Evolutionary conservation across 768 basidiomycete species (phyloP).

Genomic region (Fibroporia radiculosa): DNA sequence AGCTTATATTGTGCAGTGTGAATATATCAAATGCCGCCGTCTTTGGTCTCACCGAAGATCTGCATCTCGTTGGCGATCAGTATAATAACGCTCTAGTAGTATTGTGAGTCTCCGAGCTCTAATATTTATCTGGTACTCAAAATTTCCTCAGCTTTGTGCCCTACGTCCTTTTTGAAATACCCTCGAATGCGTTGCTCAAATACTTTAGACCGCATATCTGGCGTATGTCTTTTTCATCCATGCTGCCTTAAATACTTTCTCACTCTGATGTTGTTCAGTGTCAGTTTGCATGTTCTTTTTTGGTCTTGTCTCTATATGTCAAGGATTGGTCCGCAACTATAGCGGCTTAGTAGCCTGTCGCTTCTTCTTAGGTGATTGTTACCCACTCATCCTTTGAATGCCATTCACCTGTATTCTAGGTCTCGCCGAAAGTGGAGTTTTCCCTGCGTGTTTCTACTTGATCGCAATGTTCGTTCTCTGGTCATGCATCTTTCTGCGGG

Average conservation of each 20-base stretch:
- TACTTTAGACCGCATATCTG: conserved; percentile 29
- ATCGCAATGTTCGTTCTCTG: conserved; percentile 3
- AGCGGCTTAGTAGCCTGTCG: conserved; percentile 30
- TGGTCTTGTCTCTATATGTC: conserved; percentile 28
- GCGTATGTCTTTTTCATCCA: conserved; percentile 13
- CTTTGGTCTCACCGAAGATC: conserved; percentile 23
- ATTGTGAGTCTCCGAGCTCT: conserved; percentile 17
- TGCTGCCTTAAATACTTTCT: not conserved
- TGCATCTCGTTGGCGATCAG: conserved; percentile 19
- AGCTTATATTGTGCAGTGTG: conserved; percentile 12
- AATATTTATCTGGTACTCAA: not conserved
- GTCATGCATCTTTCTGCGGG: conserved; percentile 19
- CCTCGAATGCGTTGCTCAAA: conserved; percentile 27
- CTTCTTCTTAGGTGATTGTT: conserved; percentile 26
- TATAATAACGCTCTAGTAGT: conserved; percentile 26
- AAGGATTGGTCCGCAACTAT: conserved; percentile 24
- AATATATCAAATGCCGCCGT: conserved; percentile 26
- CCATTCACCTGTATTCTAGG: conserved; percentile 9
- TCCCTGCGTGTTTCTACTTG: conserved; percentile 18
- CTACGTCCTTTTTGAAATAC: conserved; percentile 29
- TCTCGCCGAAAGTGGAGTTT: conserved; percentile 22
- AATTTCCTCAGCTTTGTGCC: conserved; percentile 21
- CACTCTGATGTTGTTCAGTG: conserved; percentile 14
- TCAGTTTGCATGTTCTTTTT: conserved; percentile 29
- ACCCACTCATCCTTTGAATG: conserved; percentile 3